These are phyloP conservation scores for Mesostigma viride DNA, from an alignment of 139 green algal species.

Conservation along the genomic window DNA sequence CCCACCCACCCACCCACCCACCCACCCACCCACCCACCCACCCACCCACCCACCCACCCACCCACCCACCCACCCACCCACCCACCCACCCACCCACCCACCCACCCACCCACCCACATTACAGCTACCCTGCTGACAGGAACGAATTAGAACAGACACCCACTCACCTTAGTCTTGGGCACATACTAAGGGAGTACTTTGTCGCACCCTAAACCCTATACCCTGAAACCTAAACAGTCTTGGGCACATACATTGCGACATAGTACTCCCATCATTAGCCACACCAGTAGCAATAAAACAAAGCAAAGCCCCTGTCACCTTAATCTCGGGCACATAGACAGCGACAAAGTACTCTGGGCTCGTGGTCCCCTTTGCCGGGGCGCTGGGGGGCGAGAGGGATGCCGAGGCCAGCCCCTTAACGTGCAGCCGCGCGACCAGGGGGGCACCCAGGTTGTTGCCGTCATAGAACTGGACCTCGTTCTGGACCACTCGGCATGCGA, in stretches of 20 bases:
- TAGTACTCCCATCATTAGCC: background rate
- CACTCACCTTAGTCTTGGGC: background rate
- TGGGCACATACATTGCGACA: background rate
- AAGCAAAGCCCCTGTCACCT: conserved; percentile 7
- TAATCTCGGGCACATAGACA: conserved; percentile 22
- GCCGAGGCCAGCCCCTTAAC: conserved; percentile 7
- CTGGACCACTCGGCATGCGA: conserved; percentile 52
- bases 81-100: background rate
- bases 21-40: too few relatives aligned
- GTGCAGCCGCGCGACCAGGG: conserved; percentile 32
- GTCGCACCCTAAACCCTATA: too few relatives aligned
- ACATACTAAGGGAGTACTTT: too few relatives aligned
- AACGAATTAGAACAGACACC: background rate
- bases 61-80: too few relatives aligned
- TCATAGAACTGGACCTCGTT: conserved; percentile 80
- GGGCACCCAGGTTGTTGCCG: conserved; percentile 33
- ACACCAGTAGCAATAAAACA: background rate
- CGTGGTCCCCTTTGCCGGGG: too few relatives aligned
- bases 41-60: too few relatives aligned
- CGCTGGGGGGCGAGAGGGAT: background rate
- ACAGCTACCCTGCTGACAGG: background rate
- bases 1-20: too few relatives aligned
- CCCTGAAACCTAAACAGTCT: background rate
- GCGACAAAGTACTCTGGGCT: too few relatives aligned
- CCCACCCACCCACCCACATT: background rate